Evolutionary conservation across 257 asterid species (phyloP).

Genomic region (Solanum clarkiae): DNA sequence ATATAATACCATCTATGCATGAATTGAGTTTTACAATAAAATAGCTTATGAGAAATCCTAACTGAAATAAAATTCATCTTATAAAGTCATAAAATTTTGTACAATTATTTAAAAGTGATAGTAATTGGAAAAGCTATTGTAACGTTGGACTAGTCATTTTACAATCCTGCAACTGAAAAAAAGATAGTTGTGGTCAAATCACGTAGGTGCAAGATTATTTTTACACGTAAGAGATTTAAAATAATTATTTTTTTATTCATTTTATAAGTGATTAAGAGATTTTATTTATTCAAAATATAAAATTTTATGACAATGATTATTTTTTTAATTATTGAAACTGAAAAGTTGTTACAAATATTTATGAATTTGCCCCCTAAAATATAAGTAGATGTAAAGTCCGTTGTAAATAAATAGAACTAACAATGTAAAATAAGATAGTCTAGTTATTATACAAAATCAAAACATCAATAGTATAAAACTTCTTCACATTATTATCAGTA

Average conservation of each 20-base stretch:
- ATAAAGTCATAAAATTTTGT: too few relatives aligned
- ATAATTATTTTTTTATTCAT: rapidly evolving
- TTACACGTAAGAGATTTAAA: too few relatives aligned
- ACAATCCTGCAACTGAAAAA: too few relatives aligned
- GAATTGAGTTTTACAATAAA: too few relatives aligned
- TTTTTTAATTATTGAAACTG: not conserved
- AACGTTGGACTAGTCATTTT: not conserved
- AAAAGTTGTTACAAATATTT: not conserved
- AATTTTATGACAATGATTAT: not conserved
- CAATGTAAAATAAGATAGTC: not conserved
- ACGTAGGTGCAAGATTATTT: too few relatives aligned
- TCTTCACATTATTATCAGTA: too few relatives aligned
- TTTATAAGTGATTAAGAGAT: not conserved
- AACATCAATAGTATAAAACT: too few relatives aligned
- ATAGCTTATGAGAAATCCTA: too few relatives aligned
- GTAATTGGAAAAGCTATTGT: too few relatives aligned
- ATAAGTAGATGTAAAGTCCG: not conserved
- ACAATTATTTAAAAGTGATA: too few relatives aligned
- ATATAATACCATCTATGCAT: too few relatives aligned
- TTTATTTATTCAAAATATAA: not conserved
- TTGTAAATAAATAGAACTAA: not conserved
- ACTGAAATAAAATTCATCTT: too few relatives aligned
- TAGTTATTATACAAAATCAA: not conserved
- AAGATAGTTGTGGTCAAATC: not conserved
- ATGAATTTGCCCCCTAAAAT: not conserved